Base-by-base conservation (phyloP, 352 stramenopile genomes). In the Phytopythium vexans region DNA sequence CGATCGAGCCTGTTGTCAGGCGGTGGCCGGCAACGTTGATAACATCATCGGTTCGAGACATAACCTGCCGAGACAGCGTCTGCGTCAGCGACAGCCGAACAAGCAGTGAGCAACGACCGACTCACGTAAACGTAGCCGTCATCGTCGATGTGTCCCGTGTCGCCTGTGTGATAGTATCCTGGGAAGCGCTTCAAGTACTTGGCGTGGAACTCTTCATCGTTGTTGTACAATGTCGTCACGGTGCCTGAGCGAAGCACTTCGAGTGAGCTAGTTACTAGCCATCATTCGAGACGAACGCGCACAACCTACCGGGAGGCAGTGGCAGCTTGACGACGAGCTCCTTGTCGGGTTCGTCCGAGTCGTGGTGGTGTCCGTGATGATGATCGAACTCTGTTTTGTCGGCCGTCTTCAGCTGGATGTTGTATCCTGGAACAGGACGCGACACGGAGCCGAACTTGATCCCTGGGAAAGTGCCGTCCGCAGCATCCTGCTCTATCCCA, bases 11-110 rank as follows among this genome's bases (percentile, higher is more conserved):
- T 14, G 88, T 96, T 41, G 72, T 88, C 4, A 97, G 74, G 14
- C 89, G 73, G 53, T 97, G 89, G 6, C 88, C 90, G 0, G 88
- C 77, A 34, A 93, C 85, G 47, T 97, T 97, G 52, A 97, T 96
- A 40, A 96, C 77, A 58, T 97, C 90, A 66, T 97, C 89, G 6
- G 82, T 94, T 62, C 91, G 66, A 8, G 79, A 88, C 86, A 97
- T 97, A 35, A 97, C 86, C 77, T 88, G 52, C 0, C n/a, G 10
- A 14, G 8, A 40, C 31, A 50, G 46, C 41, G 3, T 39, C 52
- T 35, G 40, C 43, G 57, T 1, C 33, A 49, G 31, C 31, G 52
- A 41, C 41, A 39, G 14, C 49, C 36, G n/a, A 43, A 11, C 32
- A 2, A 7, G 2, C 11, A 10, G 3, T 45, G 12, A 33, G 12